phyloP scores from a whole-genome alignment of 306 rosid species.

The Lathyrus sativus region DNA sequence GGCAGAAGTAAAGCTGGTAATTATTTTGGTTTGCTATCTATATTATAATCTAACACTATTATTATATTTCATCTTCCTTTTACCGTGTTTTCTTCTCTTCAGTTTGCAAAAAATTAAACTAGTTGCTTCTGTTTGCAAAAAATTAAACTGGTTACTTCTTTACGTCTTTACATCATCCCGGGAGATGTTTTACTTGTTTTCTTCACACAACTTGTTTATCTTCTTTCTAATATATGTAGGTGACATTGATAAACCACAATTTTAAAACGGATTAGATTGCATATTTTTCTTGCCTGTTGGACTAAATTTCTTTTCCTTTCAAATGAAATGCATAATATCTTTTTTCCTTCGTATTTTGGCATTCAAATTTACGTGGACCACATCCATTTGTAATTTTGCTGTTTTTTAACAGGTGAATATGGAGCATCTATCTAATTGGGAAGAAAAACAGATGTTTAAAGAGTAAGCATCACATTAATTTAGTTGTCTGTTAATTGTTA shows the following conservation, averaged over 20 bases:
- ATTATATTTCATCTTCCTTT: neutral
- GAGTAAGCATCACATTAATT: constrained; percentile 53
- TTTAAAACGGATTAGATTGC: neutral
- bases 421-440: constrained; percentile 92
- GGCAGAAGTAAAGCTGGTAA: constrained; percentile 86
- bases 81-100: neutral
- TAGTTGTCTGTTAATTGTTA: constrained; percentile 24
- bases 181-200: constrained; percentile 18
- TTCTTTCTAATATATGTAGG: constrained; percentile 1
- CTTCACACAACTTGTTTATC: constrained; percentile 17
- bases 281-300: constrained; percentile 24
- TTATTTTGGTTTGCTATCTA: constrained; percentile 33
- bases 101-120: constrained; percentile 17
- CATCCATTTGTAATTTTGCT: constrained; percentile 27
- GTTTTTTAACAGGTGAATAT: constrained; percentile 70
- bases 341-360: neutral
- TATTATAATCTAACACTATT: constrained; percentile 1
- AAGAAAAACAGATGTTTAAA: constrained; percentile 96
- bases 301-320: neutral
- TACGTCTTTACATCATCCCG: neutral
- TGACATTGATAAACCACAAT: neutral
- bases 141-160: neutral
- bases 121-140: constrained; percentile 25
- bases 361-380: constrained; percentile 6
- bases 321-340: neutral